Evolutionary conservation across 305 asterid genomes (phyloP).

Genomic region (Solanum hybrid): DNA sequence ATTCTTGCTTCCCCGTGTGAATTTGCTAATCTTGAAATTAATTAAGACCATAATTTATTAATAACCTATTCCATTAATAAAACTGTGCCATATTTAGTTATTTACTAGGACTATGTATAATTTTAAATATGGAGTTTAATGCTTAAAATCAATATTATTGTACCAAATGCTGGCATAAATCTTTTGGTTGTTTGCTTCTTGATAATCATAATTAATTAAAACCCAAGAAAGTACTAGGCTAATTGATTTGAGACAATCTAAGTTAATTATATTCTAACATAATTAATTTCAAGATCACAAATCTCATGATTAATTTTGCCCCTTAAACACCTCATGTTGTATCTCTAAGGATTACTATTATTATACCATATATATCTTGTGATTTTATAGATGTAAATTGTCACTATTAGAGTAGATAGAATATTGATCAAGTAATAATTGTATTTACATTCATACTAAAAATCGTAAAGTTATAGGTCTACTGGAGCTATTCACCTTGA

Average conservation of each 20-base stretch:
- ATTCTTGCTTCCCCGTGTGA: conserved; percentile 3
- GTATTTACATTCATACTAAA: not conserved
- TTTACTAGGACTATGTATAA: not conserved
- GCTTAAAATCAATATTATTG: not conserved
- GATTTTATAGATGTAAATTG: not conserved
- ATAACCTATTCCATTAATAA: not conserved
- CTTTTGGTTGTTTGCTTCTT: not conserved
- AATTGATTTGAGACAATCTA: not conserved
- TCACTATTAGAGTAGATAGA: not conserved
- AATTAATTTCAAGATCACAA: not conserved
- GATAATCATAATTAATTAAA: not conserved
- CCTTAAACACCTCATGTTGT: not conserved
- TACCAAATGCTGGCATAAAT: not conserved
- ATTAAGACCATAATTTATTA: conserved; percentile 4
- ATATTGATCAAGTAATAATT: not conserved
- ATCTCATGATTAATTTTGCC: not conserved
- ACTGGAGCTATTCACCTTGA: not conserved
- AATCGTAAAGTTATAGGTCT: not conserved
- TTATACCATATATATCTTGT: not conserved
- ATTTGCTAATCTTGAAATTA: not conserved
- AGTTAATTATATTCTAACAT: not conserved
- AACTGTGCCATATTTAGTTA: not conserved
- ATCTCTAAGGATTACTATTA: not conserved
- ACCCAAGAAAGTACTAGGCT: not conserved
- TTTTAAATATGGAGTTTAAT: not conserved